Evolutionary conservation across 192 early-diverging fungal genomes (phyloP).

Genomic region (Coemansia biformis): DNA sequence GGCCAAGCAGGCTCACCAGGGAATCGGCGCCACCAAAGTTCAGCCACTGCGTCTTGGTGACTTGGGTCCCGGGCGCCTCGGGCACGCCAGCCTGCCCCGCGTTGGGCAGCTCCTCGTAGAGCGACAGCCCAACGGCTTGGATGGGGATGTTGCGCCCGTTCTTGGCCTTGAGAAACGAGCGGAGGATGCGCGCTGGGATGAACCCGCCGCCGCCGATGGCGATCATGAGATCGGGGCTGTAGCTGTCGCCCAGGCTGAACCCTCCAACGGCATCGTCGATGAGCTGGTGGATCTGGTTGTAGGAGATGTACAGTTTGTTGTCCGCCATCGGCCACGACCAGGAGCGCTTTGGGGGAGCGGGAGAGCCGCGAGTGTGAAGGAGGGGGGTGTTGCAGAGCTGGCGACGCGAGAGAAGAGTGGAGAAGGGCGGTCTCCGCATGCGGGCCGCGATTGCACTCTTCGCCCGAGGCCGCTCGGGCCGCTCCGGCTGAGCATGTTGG

Average conservation of each 20-base stretch:
- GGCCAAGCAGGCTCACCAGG: conserved; percentile 59
- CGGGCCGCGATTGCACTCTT: no score
- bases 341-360: no score
- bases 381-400: no score
- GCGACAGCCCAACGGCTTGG: conserved; percentile 68
- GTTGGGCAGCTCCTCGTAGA: conserved; percentile 67
- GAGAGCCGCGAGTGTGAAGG: no score
- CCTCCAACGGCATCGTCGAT: conserved; percentile 56
- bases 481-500: no score
- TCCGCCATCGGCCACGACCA: conserved; percentile 19
- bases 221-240: conserved; percentile 66
- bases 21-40: conserved; percentile 65
- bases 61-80: conserved; percentile 52
- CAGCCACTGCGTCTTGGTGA: conserved; percentile 78
- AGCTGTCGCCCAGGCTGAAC: conserved; percentile 57
- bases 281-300: conserved; percentile 59
- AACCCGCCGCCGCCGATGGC: conserved; percentile 77
- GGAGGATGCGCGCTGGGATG: conserved; percentile 68
- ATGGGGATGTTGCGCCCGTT: conserved; percentile 70
- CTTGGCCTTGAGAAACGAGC: conserved; percentile 66
- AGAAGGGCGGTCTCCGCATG: no score
- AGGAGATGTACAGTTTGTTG: conserved; percentile 60
- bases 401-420: no score
- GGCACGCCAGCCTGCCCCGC: conserved; percentile 33
- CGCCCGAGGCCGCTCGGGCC: no score